phyloP scores from a whole-genome alignment of 176 grass and related monocot genomes.

The Elymus sibiricus region DNA sequence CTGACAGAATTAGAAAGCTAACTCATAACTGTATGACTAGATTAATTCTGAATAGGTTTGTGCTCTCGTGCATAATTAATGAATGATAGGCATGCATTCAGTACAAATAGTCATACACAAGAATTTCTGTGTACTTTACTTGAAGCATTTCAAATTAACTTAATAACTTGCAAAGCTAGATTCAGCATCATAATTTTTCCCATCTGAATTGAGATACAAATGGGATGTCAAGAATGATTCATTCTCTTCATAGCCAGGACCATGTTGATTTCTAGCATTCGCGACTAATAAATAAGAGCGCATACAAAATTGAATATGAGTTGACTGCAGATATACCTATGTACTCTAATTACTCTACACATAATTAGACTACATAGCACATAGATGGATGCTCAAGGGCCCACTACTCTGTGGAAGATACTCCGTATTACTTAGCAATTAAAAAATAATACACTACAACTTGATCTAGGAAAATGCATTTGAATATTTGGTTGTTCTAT shows the following conservation, averaged over 20 bases:
- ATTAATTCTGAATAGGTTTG: background rate
- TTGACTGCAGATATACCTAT: background rate
- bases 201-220: background rate
- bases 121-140: background rate
- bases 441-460: background rate
- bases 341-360: background rate
- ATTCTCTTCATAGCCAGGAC: background rate
- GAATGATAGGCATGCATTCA: background rate
- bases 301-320: background rate
- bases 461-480: background rate
- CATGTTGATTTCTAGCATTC: background rate
- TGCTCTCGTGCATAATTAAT: background rate
- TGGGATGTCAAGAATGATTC: background rate
- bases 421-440: background rate
- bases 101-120: background rate
- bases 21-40: conserved; percentile 18
- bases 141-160: background rate
- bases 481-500: background rate
- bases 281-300: background rate
- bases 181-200: background rate
- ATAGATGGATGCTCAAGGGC: conserved; percentile 1
- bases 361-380: background rate
- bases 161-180: conserved; percentile 14
- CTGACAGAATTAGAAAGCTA: background rate
- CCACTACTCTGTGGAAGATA: background rate